These are phyloP conservation scores for Suillus sp. DNA, from an alignment of 768 basidiomycete species.

Conservation along the genomic window DNA sequence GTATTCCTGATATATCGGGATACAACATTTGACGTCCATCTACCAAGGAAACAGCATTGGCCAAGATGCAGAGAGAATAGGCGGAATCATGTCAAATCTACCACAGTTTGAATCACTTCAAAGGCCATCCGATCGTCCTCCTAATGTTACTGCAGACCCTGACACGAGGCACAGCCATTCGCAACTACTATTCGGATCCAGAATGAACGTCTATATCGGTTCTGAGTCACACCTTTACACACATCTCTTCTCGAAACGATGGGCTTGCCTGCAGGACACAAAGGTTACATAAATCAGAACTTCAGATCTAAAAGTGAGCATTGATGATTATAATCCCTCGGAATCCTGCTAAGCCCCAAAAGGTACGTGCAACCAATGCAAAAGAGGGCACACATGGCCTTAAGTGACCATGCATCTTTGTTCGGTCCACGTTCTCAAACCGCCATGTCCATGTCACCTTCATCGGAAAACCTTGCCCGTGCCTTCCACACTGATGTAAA, in stretches of 20 bases:
- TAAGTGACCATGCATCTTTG: background rate
- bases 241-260: background rate
- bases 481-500: slow-evolving; percentile 16
- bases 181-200: background rate
- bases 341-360: background rate
- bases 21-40: background rate
- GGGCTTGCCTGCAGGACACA: background rate
- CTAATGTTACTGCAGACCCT: background rate
- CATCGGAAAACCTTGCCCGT: slow-evolving; percentile 9
- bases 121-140: too few species aligned
- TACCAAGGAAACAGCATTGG: background rate
- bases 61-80: background rate
- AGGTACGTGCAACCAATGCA: background rate
- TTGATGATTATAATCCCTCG: background rate
- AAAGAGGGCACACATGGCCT: background rate
- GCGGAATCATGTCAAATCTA: background rate
- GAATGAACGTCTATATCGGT: background rate
- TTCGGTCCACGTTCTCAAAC: background rate
- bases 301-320: too few species aligned
- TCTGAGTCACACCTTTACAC: too few species aligned
- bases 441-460: slow-evolving; percentile 19
- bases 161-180: background rate
- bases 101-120: too few species aligned
- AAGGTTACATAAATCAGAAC: background rate
- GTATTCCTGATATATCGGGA: background rate